Conservation (phyloP, 2,329 filamentous ascomycete genomes). For the Falciphora oryzae region DNA sequence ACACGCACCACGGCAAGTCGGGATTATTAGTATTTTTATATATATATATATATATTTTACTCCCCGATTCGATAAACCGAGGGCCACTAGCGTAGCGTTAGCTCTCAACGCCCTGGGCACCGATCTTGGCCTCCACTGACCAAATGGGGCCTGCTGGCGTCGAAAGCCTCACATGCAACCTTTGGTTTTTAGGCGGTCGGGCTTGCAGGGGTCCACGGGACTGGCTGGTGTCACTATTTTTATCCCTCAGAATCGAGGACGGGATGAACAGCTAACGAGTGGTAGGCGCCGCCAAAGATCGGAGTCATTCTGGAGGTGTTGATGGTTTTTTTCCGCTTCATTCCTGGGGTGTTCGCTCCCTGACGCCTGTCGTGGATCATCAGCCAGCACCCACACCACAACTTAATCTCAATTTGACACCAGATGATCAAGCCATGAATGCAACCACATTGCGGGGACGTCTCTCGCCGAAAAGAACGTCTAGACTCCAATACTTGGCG, state of each 20-base stretch:
- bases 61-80: too few species aligned
- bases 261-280: background rate
- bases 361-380: background rate
- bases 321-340: too few species aligned
- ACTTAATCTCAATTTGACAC: background rate
- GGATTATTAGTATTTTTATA: too few species aligned
- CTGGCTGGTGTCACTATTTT: background rate
- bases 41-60: too few species aligned
- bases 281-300: background rate
- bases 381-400: background rate
- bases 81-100: too few species aligned
- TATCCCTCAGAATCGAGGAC: background rate
- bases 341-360: too few species aligned
- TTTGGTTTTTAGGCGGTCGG: background rate
- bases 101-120: too few species aligned
- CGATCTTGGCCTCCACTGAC: too few species aligned
- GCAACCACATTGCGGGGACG: background rate
- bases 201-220: too few species aligned
- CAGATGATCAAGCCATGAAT: background rate
- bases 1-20: too few species aligned
- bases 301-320: background rate
- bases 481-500: background rate
- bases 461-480: background rate
- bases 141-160: too few species aligned
- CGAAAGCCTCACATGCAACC: too few species aligned